phyloP scores from a whole-genome alignment of 2,329 filamentous ascomycete genomes.

The Ophiostoma sp. region DNA sequence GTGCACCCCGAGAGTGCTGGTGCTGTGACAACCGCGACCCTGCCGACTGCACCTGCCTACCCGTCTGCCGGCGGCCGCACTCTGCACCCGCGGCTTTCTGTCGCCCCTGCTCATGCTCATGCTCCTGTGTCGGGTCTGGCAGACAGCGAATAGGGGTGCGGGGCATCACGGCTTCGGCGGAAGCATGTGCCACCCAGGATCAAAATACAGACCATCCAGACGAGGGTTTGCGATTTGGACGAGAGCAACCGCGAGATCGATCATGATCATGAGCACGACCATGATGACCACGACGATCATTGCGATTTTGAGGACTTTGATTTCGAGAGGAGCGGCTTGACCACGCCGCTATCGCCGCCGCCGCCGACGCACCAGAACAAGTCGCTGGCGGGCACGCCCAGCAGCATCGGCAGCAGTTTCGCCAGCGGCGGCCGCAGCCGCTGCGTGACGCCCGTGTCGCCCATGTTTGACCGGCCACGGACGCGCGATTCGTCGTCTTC shows the following conservation, averaged over 20 bases:
- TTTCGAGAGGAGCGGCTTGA: slow-evolving; percentile 9
- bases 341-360: slow-evolving; percentile 26
- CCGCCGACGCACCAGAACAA: slow-evolving; percentile 22
- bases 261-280: background rate
- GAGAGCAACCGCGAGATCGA: slow-evolving; percentile 5
- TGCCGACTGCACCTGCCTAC: background rate
- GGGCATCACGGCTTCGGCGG: slow-evolving; percentile 26
- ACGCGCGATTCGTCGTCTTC: slow-evolving; percentile 6
- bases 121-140: background rate
- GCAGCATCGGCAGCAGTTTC: slow-evolving; percentile 14
- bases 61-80: background rate
- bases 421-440: background rate
- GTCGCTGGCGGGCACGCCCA: slow-evolving; percentile 5
- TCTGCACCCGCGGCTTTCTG: background rate
- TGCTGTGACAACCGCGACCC: background rate
- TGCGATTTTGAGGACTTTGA: slow-evolving; percentile 11
- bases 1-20: background rate
- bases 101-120: background rate
- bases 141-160: slow-evolving; percentile 26
- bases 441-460: slow-evolving; percentile 17
- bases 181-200: slow-evolving; percentile 25
- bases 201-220: slow-evolving; percentile 10
- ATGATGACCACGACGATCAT: slow-evolving; percentile 15
- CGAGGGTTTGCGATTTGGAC: slow-evolving; percentile 5
- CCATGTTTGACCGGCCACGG: slow-evolving; percentile 16